Conservation (phyloP, 169 alveolate genomes). For the Toxoplasma gondii region DNA sequence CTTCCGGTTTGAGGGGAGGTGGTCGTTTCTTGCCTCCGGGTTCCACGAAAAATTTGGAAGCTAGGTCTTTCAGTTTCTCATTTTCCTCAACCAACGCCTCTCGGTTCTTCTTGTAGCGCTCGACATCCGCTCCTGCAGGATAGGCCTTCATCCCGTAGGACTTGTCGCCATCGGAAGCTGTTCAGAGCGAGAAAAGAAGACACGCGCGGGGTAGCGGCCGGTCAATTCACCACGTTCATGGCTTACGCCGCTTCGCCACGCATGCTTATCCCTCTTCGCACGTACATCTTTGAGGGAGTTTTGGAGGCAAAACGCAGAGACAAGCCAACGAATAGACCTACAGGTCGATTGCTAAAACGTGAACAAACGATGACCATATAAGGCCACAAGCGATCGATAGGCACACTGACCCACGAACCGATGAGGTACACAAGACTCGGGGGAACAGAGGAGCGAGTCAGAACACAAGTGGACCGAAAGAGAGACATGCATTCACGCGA, state of each 20-base stretch:
- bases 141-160: slow-evolving; percentile 26
- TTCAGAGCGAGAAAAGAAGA: not conserved
- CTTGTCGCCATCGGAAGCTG: not conserved
- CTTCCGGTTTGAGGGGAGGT: not conserved
- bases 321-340: no score
- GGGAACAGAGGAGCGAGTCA: no score
- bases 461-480: no score
- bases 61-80: not conserved
- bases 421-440: no score
- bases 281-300: no score
- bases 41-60: slow-evolving; percentile 1
- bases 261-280: not conserved
- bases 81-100: slow-evolving; percentile 1
- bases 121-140: slow-evolving; percentile 15
- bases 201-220: not conserved
- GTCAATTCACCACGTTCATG: not conserved
- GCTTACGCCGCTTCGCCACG: not conserved
- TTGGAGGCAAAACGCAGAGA: no score
- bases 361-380: no score
- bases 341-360: no score
- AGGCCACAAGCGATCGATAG: no score
- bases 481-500: no score
- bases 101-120: not conserved
- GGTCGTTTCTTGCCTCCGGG: not conserved
- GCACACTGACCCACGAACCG: no score